Evolutionary conservation across 1,284 basidiomycete species (phyloP), one percentile per base, ranked within the genome.

Genomic region (Ustilago hordei): DNA sequence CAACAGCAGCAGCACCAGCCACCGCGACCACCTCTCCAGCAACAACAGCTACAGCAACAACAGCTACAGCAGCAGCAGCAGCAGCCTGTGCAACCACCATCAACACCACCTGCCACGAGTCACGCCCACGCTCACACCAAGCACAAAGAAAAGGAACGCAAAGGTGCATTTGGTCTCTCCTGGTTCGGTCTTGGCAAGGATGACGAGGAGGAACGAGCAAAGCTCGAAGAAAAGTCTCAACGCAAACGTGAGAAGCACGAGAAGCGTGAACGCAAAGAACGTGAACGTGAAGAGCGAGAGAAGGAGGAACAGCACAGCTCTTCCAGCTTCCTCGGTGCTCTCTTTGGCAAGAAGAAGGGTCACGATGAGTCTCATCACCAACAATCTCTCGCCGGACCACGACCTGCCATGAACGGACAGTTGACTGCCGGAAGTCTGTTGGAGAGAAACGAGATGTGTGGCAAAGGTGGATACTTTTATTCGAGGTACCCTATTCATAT

Each of bases 401-500:
- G 48, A 32, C 11, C 28, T 6, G 31, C 48, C 12, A 15, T 32
- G 6, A 67, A 82, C 23, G 64, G 73, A n/a, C 80, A 80, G 23
- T 68, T 81, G 31, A 78, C 79, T 4, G 80, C 81, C 28, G 82
- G 82, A 15, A 81, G 78, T 58, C 66, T 79, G 47, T 39, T 80
- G 53, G 77, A 79, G 53, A 68, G 70, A 43, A 76, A 58, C 60
- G 68, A 69, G 48, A 59, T 56, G n/a, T 48, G 64, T 31, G 67
- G 69, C 28, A 68, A 74, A 52, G 65, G 72, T 32, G 32, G 28
- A 31, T 65, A 63, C 89, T 87, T 86, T 69, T 93, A 91, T 83
- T 90, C 92, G 59, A 91, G 96, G 69, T 96, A 98, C 85, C 97
- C 96, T 8, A 97, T 99, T 74, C 96, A 98, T 84, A 95, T 99